phyloP scores from a whole-genome alignment of 345 rosid genomes.

The Salix viminalis region DNA sequence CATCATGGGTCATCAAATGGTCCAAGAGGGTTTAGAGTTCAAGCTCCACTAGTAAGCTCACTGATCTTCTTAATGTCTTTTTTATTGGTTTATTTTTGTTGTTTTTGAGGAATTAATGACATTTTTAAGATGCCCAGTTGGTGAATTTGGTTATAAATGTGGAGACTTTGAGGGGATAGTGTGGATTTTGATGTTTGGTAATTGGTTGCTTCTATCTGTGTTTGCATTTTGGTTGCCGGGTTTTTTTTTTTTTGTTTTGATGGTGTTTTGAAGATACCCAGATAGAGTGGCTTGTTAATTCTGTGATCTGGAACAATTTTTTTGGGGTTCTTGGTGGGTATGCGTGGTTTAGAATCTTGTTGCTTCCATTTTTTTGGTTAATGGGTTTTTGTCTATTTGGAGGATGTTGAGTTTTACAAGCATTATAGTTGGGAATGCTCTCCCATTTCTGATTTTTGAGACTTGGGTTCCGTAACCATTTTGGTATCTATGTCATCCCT shows the following conservation, averaged over 20 bases:
- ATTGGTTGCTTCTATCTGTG: background rate
- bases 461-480: background rate
- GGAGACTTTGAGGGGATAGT: background rate
- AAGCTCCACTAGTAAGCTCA: slow-evolving; percentile 16
- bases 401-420: background rate
- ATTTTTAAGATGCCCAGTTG: background rate
- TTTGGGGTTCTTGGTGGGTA: background rate
- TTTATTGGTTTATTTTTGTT: background rate
- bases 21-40: slow-evolving; percentile 19
- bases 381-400: background rate
- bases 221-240: slow-evolving; percentile 1
- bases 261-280: background rate
- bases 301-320: background rate
- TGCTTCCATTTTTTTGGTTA: background rate
- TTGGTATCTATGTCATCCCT: background rate
- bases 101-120: background rate
- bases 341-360: background rate
- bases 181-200: background rate
- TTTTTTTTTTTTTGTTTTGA: background rate
- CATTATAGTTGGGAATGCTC: background rate
- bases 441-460: background rate
- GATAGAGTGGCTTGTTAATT: background rate
- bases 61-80: slow-evolving; percentile 6
- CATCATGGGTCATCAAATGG: slow-evolving; percentile 5
- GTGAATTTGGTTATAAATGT: slow-evolving; percentile 4